These are phyloP conservation scores for Pythium biforme DNA, from an alignment of 352 stramenopile species.

Conservation along the genomic window DNA sequence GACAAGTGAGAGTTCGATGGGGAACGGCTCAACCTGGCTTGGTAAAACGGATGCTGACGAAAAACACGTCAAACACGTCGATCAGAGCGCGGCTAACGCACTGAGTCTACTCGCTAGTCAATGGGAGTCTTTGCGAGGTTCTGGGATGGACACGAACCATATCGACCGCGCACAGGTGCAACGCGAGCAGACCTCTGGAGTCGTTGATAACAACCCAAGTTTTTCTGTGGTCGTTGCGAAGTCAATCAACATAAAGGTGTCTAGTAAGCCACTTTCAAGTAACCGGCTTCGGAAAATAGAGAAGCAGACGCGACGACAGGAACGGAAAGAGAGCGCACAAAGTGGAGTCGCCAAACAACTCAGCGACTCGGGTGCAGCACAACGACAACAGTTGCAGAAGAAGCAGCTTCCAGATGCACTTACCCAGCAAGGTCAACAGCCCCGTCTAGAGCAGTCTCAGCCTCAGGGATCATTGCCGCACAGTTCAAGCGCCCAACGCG, in stretches of 20 bases:
- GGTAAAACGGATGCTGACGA: not conserved
- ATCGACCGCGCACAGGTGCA: no score
- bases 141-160: no score
- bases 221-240: not conserved
- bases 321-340: conserved; percentile 1
- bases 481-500: not conserved
- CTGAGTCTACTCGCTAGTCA: no score
- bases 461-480: no score
- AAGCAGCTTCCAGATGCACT: not conserved
- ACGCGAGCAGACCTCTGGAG: not conserved
- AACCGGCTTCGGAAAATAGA: conserved; percentile 5
- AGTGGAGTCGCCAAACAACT: not conserved
- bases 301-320: conserved; percentile 1
- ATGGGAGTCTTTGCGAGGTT: no score
- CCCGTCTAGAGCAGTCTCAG: not conserved
- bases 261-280: not conserved
- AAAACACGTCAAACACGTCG: not conserved
- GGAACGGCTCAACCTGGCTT: not conserved
- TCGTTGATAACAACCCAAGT: not conserved
- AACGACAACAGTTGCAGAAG: not conserved
- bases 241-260: not conserved
- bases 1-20: not conserved
- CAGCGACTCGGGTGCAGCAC: not conserved
- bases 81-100: not conserved
- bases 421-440: not conserved